A percentile compares a stretch with the other conserved stretches of the same genome.
These are phyloP conservation scores for Arthrobotrys sinensis DNA, from an alignment of 2,329 filamentous ascomycete genomes.

Conservation along the genomic window DNA sequence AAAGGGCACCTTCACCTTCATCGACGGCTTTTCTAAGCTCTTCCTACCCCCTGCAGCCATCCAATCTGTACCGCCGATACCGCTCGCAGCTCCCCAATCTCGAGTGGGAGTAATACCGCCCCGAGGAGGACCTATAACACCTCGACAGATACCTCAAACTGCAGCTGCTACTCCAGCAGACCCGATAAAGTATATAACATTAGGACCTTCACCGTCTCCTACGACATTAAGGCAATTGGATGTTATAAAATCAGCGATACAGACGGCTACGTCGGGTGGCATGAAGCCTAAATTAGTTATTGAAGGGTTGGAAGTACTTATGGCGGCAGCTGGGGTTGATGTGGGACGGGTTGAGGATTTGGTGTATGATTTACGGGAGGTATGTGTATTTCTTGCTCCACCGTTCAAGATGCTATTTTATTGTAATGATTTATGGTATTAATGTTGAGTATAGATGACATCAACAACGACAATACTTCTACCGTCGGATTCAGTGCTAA, in stretches of 20 bases:
- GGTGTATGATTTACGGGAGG: constrained; percentile 52
- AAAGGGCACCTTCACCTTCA: constrained; percentile 77
- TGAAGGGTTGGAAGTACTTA: constrained; percentile 77
- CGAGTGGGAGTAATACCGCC: constrained; percentile 50
- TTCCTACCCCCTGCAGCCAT: constrained; percentile 65
- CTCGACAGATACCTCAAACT: constrained; percentile 12
- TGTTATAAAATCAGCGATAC: constrained; percentile 36
- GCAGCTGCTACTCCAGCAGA: constrained; percentile 2
- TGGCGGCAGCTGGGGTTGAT: constrained; percentile 73
- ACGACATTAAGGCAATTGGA: constrained; percentile 29
- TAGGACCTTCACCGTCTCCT: constrained; percentile 1
- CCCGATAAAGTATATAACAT: constrained; percentile 47
- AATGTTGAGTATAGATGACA: constrained; percentile 71
- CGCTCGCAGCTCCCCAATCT: constrained; percentile 16
- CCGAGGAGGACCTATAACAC: constrained; percentile 26
- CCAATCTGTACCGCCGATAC: background rate
- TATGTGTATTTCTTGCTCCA: background rate
- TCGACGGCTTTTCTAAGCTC: constrained; percentile 80
- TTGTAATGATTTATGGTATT: constrained; percentile 69
- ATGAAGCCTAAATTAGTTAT: constrained; percentile 74
- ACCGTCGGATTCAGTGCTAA: constrained; percentile 71
- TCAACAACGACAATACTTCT: constrained; percentile 71
- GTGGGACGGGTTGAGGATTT: constrained; percentile 67
- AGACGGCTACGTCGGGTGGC: background rate
- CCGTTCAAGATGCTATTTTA: no score